Evolutionary conservation across 1,139 yeast species (phyloP).

Genomic region (Blastobotrys persicus): DNA sequence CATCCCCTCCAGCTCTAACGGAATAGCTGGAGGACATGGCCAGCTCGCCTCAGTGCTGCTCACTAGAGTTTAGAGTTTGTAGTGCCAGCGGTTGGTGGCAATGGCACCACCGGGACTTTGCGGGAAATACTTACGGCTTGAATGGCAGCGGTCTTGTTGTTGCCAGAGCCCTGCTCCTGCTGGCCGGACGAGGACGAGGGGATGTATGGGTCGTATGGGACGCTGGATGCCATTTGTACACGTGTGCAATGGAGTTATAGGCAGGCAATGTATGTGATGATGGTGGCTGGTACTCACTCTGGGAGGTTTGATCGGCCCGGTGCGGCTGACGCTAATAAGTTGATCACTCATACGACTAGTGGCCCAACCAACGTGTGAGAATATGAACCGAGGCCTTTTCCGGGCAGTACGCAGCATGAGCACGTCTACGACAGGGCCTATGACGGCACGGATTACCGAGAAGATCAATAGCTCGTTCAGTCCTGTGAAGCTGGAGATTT

Average conservation of each 20-base stretch:
- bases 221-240: constrained; percentile 64
- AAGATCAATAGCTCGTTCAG: constrained; percentile 49
- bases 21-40: too few species aligned
- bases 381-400: background rate
- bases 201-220: constrained; percentile 87
- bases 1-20: too few species aligned
- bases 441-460: constrained; percentile 48
- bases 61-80: background rate
- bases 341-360: background rate
- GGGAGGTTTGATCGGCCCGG: background rate
- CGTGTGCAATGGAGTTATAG: background rate
- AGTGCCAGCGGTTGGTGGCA: background rate
- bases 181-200: constrained; percentile 56
- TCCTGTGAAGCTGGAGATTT: constrained; percentile 54
- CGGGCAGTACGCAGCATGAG: constrained; percentile 5
- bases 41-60: too few species aligned
- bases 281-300: constrained; percentile 1
- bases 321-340: background rate
- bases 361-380: background rate
- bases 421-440: constrained; percentile 37
- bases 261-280: background rate
- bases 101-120: background rate
- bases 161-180: constrained; percentile 38
- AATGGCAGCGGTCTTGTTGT: constrained; percentile 70
- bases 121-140: constrained; percentile 74